Percentiles rank a stretch among this genome's conserved stretches.
Evolutionary conservation across 768 basidiomycete genomes (phyloP).

Genomic region (Suillus hirtellus): DNA sequence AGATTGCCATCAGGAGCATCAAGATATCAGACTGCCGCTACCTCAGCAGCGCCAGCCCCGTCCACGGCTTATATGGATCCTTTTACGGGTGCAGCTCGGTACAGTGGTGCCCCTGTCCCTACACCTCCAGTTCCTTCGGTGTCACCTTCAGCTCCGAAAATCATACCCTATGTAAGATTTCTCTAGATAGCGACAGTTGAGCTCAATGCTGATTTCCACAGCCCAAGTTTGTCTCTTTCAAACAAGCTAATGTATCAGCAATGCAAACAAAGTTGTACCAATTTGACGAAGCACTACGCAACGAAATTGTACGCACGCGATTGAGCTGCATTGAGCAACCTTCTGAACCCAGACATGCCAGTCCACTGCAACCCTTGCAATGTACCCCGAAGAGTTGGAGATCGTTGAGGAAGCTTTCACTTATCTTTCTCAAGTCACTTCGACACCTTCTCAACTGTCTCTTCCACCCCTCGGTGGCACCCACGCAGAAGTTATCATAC

Average conservation of each 20-base stretch:
- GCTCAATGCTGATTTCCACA: slow-evolving; percentile 27
- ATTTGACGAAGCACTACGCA: slow-evolving; percentile 65
- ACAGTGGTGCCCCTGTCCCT: slow-evolving; percentile 44
- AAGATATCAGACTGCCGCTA: slow-evolving; percentile 50
- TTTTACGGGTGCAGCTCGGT: slow-evolving; percentile 71
- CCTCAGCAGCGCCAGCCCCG: slow-evolving; percentile 31
- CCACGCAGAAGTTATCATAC: slow-evolving; percentile 63
- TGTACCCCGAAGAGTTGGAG: slow-evolving; percentile 63
- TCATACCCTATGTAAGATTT: slow-evolving; percentile 53
- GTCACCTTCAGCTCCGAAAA: slow-evolving; percentile 34
- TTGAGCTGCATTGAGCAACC: slow-evolving; percentile 1
- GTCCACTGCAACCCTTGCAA: slow-evolving; percentile 71
- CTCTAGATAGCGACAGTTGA: neutral
- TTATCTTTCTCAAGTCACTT: slow-evolving; percentile 53
- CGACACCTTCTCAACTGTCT: slow-evolving; percentile 28
- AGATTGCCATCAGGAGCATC: slow-evolving; percentile 51
- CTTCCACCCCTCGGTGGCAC: slow-evolving; percentile 39
- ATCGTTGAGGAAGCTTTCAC: slow-evolving; percentile 63
- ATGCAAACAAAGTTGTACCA: slow-evolving; percentile 80
- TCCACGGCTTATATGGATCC: slow-evolving; percentile 58
- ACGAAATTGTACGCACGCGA: slow-evolving; percentile 60
- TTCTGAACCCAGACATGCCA: slow-evolving; percentile 26
- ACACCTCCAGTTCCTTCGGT: slow-evolving; percentile 33
- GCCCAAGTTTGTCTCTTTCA: slow-evolving; percentile 74
- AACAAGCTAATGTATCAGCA: slow-evolving; percentile 76